Base-by-base conservation (phyloP, 2,329 filamentous ascomycete species). In the Xylariales sp. region DNA sequence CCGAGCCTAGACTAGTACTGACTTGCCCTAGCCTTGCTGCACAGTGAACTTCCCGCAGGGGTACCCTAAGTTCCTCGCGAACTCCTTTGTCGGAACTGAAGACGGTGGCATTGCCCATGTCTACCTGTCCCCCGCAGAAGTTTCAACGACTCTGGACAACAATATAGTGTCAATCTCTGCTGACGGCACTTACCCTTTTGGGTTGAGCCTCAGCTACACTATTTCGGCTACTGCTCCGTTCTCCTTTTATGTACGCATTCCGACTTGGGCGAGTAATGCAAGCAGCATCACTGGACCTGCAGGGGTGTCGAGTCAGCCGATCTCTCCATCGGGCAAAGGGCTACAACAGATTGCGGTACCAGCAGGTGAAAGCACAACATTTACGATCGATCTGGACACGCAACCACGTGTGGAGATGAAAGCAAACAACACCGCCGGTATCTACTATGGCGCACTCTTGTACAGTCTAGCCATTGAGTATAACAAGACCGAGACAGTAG, bases 21-120 rank as follows among this genome's bases (percentile, higher is more conserved):
- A 8, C n/a, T 32, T 33, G 19, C 18, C 19, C 29, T 16, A 53
- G 48, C 68, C 69, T 5, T 79, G 75, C 56, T 79, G 75, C 48
- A 74, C 74, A 1, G 75, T 79, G 44, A 79, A 79, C 46, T 70
- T 77, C 50, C 70, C 68, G 0, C 74, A 78, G 53, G 76, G 69
- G 4, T 75, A 71, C 50, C 71, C 75, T 0, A 78, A 79, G 45
- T 78, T 73, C 43, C 57, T 74, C 1, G 65, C 71, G n/a, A 64
- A 65, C 37, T 67, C 67, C 20, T 78, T 66, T 50, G 64, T 71
- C 3, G 55, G 51, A 4, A 63, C 65, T 4, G 66, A 66, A n/a
- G 56, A 65, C 10, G 60, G 65, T 24, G 69, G 69, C 10, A 52
- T 78, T n/a, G 69, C 66, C n/a, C 75, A 80, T 52, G 65, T 67